These are phyloP conservation scores for Poa pratensis DNA, from an alignment of 176 grass and related monocot genomes.

Conservation along the genomic window DNA sequence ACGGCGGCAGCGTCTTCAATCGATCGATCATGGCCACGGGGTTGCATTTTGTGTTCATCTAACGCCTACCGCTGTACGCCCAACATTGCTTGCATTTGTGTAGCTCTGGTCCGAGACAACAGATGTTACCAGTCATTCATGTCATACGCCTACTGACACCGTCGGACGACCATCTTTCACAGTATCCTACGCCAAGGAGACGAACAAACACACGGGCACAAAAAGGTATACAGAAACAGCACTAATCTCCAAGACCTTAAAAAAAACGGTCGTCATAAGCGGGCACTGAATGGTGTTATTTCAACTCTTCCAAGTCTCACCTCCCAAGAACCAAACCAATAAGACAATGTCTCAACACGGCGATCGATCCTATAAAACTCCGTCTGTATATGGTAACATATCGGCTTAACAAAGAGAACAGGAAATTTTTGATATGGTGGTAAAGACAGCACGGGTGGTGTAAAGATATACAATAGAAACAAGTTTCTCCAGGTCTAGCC, in stretches of 20 bases:
- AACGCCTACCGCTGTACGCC: too few relatives aligned
- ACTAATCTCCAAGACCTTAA: neutral
- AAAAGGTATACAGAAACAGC: neutral
- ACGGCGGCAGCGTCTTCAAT: neutral
- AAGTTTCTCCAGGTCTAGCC: slow-evolving; percentile 11
- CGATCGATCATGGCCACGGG: too few relatives aligned
- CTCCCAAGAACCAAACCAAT: slow-evolving; percentile 44
- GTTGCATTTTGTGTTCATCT: too few relatives aligned
- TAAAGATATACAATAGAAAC: slow-evolving; percentile 47
- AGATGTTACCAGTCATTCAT: neutral
- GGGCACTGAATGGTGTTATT: slow-evolving; percentile 46
- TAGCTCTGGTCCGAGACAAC: neutral
- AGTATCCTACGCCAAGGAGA: neutral
- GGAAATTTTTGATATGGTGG: slow-evolving; percentile 53
- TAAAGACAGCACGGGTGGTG: slow-evolving; percentile 43
- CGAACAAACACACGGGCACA: neutral
- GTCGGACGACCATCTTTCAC: neutral
- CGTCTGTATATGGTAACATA: slow-evolving; percentile 43
- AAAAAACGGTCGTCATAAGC: neutral
- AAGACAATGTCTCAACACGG: slow-evolving; percentile 43
- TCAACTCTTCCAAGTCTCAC: slow-evolving; percentile 34
- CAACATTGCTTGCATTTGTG: neutral
- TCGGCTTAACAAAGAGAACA: slow-evolving; percentile 18
- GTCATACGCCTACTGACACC: neutral
- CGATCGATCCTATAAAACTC: slow-evolving; percentile 50